Conservation (phyloP, 768 basidiomycete genomes). For the Rhodotorula toruloides region DNA sequence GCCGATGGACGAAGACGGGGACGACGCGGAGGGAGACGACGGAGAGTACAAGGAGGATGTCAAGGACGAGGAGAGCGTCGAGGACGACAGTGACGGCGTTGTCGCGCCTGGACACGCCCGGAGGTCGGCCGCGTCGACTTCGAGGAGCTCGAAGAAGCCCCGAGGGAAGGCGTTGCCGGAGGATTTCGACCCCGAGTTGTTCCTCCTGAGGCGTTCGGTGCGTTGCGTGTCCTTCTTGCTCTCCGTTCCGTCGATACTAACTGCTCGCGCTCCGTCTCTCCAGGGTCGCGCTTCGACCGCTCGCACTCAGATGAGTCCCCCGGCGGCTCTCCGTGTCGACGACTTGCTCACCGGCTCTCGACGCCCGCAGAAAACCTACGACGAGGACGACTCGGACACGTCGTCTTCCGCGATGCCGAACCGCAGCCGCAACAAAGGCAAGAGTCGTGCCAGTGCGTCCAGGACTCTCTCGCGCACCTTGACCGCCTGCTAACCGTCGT, state of each 20-base stretch:
- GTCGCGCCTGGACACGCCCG: constrained; percentile 37
- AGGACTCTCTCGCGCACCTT: not conserved
- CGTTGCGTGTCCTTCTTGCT: constrained; percentile 10
- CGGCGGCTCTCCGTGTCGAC: too few species aligned
- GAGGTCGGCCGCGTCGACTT: constrained; percentile 35
- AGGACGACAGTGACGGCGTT: constrained; percentile 42
- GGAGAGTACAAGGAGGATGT: constrained; percentile 9
- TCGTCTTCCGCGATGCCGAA: not conserved
- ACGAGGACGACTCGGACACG: constrained; percentile 30
- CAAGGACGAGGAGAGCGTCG: constrained; percentile 27
- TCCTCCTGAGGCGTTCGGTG: constrained; percentile 43
- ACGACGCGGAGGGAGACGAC: constrained; percentile 7
- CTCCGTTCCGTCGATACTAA: too few species aligned
- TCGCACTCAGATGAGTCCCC: constrained; percentile 3
- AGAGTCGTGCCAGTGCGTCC: constrained; percentile 26
- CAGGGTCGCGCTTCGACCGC: constrained; percentile 28
- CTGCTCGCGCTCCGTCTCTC: not conserved
- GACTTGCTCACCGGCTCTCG: not conserved
- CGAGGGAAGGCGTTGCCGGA: constrained; percentile 10
- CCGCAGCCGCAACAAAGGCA: constrained; percentile 22
- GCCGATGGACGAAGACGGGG: not conserved
- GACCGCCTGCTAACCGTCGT: not conserved
- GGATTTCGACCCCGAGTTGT: constrained; percentile 40
- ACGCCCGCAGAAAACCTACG: constrained; percentile 11
- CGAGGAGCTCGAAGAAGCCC: constrained; percentile 28